Base-by-base conservation (phyloP, 305 asterid species). In the Petunia hybrid region DNA sequence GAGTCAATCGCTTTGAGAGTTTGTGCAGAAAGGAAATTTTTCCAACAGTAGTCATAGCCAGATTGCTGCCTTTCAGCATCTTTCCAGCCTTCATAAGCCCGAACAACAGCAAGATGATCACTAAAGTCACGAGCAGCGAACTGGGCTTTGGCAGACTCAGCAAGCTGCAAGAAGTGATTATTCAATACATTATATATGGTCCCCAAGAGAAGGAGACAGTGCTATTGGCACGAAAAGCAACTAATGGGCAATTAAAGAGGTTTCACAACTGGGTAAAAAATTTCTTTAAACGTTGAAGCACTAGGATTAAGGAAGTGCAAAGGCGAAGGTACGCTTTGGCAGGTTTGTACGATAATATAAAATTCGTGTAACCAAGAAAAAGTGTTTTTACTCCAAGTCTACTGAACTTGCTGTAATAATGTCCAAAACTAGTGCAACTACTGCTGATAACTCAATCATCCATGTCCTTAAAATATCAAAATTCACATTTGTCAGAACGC, bases 41-140 rank as follows among this genome's bases (percentile, higher is more conserved):
- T 90, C 97, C 97, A 93, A 78, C 99, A 95, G 89, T 93, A 95
- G 81, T 95, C 98, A 85, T 90, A 68, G 79, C 94, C 97, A 82
- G 85, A 79, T 85, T 86, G 97, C 84, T 86, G 76, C 80, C 87
- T 91, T 83, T 95, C 99, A 79, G 99, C 99, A 64, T 89, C 89
- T 89, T 87, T 95, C 99, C 99, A 95, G 61, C 99, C 99, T 13
- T 95, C 94, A 88, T 87, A 95, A 73, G 99, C 99, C 80, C 97
- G 95, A 77, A 91, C 87, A 61, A 93, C 85, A 81, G 97, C 90
- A 84, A 95, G 91, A 90, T 95, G 98, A 85, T 93, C 99, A 85
- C 99, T 95, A 89, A 88, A 93, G 78, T 87, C 94, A 82, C 93
- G 93, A 35, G 92, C 93, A 81, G 98, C 89, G 91, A 95, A 93